Base-by-base conservation (phyloP, 2,329 filamentous ascomycete genomes). In the Cladorrhinum sp. region DNA sequence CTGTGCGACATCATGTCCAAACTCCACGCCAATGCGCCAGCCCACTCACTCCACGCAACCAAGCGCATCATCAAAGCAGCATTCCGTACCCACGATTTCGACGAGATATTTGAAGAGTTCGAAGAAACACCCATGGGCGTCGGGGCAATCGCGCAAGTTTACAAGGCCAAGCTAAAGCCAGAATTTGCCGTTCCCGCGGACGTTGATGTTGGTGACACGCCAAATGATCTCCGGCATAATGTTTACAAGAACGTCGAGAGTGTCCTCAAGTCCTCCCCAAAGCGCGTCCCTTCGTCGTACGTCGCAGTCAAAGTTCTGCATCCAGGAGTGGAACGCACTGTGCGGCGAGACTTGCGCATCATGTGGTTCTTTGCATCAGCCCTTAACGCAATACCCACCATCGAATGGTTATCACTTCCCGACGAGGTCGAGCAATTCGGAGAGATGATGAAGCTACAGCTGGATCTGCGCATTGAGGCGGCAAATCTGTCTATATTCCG, bases 391-490 rank as follows among this genome's bases (percentile, higher is more conserved):
- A 89, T 99, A 30, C 95, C 95, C 0, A 96, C 93, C 0, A 95
- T 99, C 71, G 92, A 98, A 75, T 99, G 95, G 95, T 82, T 99
- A 5, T 97, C 94, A 0, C 85, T 99, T 8, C 95, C 95, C 0
- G 94, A 97, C 67, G 95, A 99, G 73, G 95, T 98, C 2, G 77
- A 82, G 14, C 92, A 98, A 70, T 99, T 99, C 71, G 94, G 93
- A 23, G 90, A 96, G 72, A 99, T 99, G 95, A 99, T 99, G 95
- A 89, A 89, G 69, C 80, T 98, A n/a, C 95, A 99, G 73, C 81
- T 99, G 2, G 95, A 99, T 74, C 82, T 99, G 36, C 89, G 95
- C 57, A 98, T 98, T 63, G 95, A 99, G 74, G 89, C 92, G 1
- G 89, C 93, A 39, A 99, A 99, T 69, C 80, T 99, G 2, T 87